phyloP scores from a whole-genome alignment of 192 early-diverging fungal species.

The Linnemannia schmuckeri region DNA sequence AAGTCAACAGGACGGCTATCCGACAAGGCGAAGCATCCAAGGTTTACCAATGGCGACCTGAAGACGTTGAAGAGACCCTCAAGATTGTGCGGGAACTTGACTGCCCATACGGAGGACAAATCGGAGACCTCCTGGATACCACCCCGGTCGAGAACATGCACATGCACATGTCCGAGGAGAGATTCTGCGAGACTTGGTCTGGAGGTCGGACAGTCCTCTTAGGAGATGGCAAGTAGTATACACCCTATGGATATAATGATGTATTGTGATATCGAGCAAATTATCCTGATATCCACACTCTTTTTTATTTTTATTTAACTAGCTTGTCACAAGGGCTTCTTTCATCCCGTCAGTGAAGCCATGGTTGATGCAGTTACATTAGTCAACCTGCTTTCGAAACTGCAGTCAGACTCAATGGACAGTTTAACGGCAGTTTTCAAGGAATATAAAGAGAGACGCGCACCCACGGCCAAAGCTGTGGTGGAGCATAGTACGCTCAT shows the following conservation, averaged over 20 bases:
- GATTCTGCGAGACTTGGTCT: constrained; percentile 52
- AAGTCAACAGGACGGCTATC: constrained; percentile 29
- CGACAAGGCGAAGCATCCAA: constrained; percentile 47
- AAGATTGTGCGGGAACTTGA: constrained; percentile 30
- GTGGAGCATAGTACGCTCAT: constrained; percentile 40
- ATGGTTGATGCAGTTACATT: constrained; percentile 46
- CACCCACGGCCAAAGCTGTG: constrained; percentile 30
- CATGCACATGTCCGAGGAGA: constrained; percentile 49
- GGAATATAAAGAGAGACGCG: constrained; percentile 35
- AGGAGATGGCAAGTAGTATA: constrained; percentile 37
- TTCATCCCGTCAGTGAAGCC: constrained; percentile 46
- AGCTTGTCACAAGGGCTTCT: constrained; percentile 41
- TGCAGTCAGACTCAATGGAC: constrained; percentile 14
- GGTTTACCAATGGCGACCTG: constrained; percentile 35
- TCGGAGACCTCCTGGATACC: constrained; percentile 42
- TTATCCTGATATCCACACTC: neutral
- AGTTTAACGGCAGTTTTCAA: constrained; percentile 28
- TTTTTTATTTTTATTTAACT: neutral
- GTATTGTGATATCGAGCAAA: neutral
- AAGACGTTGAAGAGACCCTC: constrained; percentile 37
- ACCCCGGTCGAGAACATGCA: constrained; percentile 34
- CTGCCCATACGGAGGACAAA: constrained; percentile 46
- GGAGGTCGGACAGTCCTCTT: constrained; percentile 46
- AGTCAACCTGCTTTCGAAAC: constrained; percentile 34
- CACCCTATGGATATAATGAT: neutral